phyloP scores from a whole-genome alignment of 2,329 filamentous ascomycete genomes.

The Colletotrichum incanum region DNA sequence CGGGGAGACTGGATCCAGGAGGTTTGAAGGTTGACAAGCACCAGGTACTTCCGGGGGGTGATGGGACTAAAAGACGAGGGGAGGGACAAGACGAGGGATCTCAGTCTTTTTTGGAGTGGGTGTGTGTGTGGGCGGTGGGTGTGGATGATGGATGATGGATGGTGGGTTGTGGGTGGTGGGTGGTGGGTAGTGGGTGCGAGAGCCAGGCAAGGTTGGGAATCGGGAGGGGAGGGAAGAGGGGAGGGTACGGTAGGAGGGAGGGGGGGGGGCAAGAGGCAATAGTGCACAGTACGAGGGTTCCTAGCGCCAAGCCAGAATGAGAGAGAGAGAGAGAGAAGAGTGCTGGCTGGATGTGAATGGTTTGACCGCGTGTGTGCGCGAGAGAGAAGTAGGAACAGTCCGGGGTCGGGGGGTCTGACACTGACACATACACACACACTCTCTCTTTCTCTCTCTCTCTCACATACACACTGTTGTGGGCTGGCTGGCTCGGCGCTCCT shows the following conservation, averaged over 20 bases:
- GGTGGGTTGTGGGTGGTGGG: constrained; percentile 1
- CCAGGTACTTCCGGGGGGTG: constrained; percentile 37
- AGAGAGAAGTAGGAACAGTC: not conserved
- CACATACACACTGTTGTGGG: not conserved
- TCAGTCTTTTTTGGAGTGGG: constrained; percentile 28
- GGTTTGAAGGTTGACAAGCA: constrained; percentile 27
- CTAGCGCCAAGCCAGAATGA: constrained; percentile 13
- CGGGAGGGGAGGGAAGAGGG: not conserved
- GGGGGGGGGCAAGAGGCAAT: constrained; percentile 22
- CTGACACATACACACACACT: too few relatives aligned
- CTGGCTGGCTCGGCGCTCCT: not conserved
- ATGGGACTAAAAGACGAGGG: constrained; percentile 37
- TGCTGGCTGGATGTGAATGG: not conserved
- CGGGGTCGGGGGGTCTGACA: not conserved
- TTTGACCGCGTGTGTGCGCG: not conserved
- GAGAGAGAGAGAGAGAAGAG: not conserved
- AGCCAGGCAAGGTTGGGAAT: constrained; percentile 25
- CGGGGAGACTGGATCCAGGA: constrained; percentile 13
- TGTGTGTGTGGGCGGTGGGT: constrained; percentile 7
- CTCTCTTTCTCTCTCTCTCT: too few relatives aligned
- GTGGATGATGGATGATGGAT: constrained; percentile 10
- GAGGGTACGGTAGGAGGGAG: not conserved
- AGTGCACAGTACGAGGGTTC: constrained; percentile 25
- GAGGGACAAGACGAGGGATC: constrained; percentile 37
- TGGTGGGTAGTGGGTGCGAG: not conserved